A percentile compares a stretch with the other conserved stretches of the same genome.
These are phyloP conservation scores for Eimeria sp. DNA, from an alignment of 169 alveolate species.

Conservation along the genomic window DNA sequence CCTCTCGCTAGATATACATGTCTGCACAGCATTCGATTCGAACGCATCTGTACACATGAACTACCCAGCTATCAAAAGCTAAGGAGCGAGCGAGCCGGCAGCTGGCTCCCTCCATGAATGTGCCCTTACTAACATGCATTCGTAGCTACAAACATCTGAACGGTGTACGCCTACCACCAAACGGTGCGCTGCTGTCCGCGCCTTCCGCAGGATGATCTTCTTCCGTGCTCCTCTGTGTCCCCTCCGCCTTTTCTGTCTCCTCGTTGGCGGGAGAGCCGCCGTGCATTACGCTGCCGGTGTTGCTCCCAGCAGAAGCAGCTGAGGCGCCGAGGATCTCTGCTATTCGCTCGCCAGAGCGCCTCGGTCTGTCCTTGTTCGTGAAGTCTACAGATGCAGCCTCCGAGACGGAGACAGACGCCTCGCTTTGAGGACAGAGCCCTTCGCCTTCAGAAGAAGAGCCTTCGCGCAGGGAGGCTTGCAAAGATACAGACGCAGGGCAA, in stretches of 20 bases:
- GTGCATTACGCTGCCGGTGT: background rate
- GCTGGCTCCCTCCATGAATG: background rate
- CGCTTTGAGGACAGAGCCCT: slow-evolving; percentile 29
- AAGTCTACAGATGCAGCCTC: slow-evolving; percentile 3
- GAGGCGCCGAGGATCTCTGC: slow-evolving; percentile 14
- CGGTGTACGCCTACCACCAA: background rate
- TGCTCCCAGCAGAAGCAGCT: slow-evolving; percentile 2
- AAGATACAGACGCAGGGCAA: background rate
- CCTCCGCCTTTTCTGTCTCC: background rate
- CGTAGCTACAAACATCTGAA: background rate
- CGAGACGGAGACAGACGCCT: slow-evolving; percentile 23
- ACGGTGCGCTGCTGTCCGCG: background rate
- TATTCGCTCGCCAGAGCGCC: background rate
- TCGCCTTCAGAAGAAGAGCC: slow-evolving; percentile 4
- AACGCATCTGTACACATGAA: background rate
- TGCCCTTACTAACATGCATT: background rate
- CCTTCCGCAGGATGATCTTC: background rate
- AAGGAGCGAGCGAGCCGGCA: background rate
- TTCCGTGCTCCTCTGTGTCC: background rate
- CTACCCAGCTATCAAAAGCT: background rate
- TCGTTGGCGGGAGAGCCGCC: background rate
- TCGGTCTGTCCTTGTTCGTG: background rate
- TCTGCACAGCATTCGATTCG: background rate
- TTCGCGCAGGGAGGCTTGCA: slow-evolving; percentile 15
- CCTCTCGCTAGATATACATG: background rate